Evolutionary conservation across 2,329 filamentous ascomycete genomes (phyloP).

Genomic region (Sarocladium oryzae): DNA sequence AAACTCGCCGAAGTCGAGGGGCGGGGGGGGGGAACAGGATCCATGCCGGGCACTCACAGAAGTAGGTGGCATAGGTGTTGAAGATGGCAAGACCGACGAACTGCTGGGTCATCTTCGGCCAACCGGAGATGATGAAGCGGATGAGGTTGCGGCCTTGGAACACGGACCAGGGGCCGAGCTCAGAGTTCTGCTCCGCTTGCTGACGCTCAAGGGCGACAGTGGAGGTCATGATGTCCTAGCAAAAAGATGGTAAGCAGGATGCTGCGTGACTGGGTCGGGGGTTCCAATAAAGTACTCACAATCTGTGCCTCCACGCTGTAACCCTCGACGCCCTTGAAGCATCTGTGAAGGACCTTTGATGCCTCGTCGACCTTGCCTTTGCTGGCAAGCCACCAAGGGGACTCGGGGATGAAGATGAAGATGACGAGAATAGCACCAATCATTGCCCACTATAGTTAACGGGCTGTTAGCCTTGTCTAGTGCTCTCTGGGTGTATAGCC

Average conservation of each 20-base stretch:
- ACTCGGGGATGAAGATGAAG: slow-evolving; percentile 29
- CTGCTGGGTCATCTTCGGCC: slow-evolving; percentile 34
- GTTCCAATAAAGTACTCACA: too few species aligned
- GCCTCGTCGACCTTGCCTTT: slow-evolving; percentile 26
- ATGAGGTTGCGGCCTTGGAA: slow-evolving; percentile 31
- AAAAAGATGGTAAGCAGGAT: not conserved
- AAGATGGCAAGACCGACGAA: slow-evolving; percentile 32
- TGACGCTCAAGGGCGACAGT: slow-evolving; percentile 26
- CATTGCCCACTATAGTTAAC: slow-evolving; percentile 31
- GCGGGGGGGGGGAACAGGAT: too few species aligned
- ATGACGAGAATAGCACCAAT: slow-evolving; percentile 29
- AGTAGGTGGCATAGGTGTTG: slow-evolving; percentile 32
- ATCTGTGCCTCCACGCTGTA: slow-evolving; percentile 27
- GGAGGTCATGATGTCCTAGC: slow-evolving; percentile 20
- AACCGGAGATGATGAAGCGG: slow-evolving; percentile 29
- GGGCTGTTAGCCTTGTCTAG: not conserved
- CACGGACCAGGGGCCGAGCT: slow-evolving; percentile 24
- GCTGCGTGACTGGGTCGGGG: too few species aligned
- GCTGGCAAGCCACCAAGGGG: slow-evolving; percentile 30
- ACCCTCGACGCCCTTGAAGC: slow-evolving; percentile 23
- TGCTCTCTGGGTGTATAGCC: not conserved
- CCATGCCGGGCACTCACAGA: slow-evolving; percentile 20
- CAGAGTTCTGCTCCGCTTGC: slow-evolving; percentile 21
- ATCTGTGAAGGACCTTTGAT: slow-evolving; percentile 19
- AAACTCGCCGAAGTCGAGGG: too few species aligned